Evolutionary conservation across 139 green algal genomes (phyloP).

Genomic region (Edaphochlamys debaryana): DNA sequence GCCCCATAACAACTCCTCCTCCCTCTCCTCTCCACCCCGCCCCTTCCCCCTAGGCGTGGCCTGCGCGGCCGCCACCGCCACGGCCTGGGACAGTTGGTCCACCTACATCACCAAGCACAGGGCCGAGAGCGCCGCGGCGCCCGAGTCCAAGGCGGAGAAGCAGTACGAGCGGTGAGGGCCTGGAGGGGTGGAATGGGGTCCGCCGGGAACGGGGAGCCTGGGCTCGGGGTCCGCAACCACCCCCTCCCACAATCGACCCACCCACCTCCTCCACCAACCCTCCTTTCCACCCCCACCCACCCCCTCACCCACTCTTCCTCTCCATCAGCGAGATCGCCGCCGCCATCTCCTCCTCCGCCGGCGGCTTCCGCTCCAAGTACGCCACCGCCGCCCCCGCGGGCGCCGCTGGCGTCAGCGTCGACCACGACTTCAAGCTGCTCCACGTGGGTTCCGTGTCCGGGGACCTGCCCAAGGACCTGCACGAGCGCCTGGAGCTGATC

Average conservation of each 20-base stretch:
- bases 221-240: background rate
- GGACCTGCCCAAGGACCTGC: conserved; percentile 50
- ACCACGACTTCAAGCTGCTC: conserved; percentile 29
- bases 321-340: conserved; percentile 11
- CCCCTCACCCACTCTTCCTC: no score
- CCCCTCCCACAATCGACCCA: no score
- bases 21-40: no score
- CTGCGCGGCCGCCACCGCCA: background rate
- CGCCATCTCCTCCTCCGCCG: background rate
- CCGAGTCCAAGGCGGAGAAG: background rate
- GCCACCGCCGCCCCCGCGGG: background rate
- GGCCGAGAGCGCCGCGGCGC: background rate
- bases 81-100: conserved; percentile 44
- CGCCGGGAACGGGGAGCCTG: background rate
- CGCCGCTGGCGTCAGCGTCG: background rate
- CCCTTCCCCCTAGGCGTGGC: no score
- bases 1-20: no score
- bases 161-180: background rate
- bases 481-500: conserved; percentile 43
- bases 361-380: conserved; percentile 33
- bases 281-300: background rate
- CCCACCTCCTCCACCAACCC: no score
- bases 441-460: conserved; percentile 29
- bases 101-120: conserved; percentile 44
- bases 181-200: background rate